Percentiles rank a stretch among this genome's conserved stretches.
phyloP scores from a whole-genome alignment of 106 monocot genomes.

The Dioscorea alata region DNA sequence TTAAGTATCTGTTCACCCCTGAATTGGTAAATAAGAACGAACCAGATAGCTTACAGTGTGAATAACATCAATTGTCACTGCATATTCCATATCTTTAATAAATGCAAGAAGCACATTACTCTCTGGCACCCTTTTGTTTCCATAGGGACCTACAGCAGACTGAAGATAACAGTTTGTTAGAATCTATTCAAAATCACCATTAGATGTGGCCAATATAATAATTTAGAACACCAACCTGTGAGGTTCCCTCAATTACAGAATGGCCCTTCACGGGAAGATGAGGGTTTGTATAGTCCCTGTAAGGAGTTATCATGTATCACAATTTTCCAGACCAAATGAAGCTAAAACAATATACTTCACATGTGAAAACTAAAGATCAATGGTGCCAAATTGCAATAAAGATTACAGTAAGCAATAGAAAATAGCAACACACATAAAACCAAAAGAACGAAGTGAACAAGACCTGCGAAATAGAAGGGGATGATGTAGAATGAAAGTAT shows the following conservation, averaged over 20 bases:
- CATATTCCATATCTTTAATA: conserved; percentile 46
- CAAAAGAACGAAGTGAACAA: no score
- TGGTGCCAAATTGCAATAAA: no score
- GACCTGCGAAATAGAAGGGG: no score
- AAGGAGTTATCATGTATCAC: background rate
- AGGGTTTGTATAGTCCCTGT: conserved; percentile 87
- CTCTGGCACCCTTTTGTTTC: conserved; percentile 58
- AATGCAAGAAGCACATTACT: conserved; percentile 50
- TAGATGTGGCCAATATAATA: background rate
- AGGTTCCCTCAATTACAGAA: conserved; percentile 66
- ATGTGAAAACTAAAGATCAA: no score
- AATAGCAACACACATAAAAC: no score
- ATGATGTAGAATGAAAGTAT: no score
- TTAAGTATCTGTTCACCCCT: no score
- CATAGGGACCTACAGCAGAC: conserved; percentile 45
- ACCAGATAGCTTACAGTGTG: conserved; percentile 37
- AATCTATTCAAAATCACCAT: background rate
- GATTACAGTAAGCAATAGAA: no score
- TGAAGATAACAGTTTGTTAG: conserved; percentile 7
- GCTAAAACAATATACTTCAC: no score
- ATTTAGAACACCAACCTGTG: conserved; percentile 40
- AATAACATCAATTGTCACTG: conserved; percentile 63
- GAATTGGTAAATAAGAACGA: background rate
- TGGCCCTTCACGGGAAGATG: conserved; percentile 77
- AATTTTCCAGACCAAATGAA: no score